A percentile compares a stretch with the other conserved stretches of the same genome.
phyloP scores from a whole-genome alignment of 192 early-diverging fungal species.

The Entomortierella beljakovae region DNA sequence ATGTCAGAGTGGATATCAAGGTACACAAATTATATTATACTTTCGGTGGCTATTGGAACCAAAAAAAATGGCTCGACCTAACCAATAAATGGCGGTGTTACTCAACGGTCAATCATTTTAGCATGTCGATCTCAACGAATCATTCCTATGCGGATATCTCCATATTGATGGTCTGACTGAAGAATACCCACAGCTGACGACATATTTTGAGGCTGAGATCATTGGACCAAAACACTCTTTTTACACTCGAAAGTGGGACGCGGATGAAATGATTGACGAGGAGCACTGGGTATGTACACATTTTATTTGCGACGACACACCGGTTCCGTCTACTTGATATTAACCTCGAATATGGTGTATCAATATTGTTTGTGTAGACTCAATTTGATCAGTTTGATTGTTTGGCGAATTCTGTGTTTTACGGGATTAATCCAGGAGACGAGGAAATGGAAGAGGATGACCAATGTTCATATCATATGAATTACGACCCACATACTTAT shows the following conservation, averaged over 20 bases:
- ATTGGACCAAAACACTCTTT: constrained; percentile 83
- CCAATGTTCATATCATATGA: constrained; percentile 15
- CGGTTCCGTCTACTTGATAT: neutral
- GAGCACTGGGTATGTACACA: constrained; percentile 75
- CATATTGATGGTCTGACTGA: constrained; percentile 83
- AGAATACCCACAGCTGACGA: constrained; percentile 84
- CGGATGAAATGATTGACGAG: constrained; percentile 77
- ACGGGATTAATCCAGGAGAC: constrained; percentile 16
- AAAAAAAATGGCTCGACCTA: no score
- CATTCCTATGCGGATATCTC: constrained; percentile 85
- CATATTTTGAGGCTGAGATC: constrained; percentile 92
- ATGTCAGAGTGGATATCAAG: constrained; percentile 79
- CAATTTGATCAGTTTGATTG: constrained; percentile 62
- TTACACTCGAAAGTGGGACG: constrained; percentile 87
- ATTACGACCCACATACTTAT: constrained; percentile 57
- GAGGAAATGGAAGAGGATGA: neutral
- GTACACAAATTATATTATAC: constrained; percentile 59
- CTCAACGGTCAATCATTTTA: constrained; percentile 10
- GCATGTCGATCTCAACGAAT: constrained; percentile 77
- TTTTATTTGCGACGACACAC: neutral
- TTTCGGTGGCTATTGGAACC: no score
- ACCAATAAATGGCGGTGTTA: no score
- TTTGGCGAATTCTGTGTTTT: constrained; percentile 28
- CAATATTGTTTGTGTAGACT: constrained; percentile 34
- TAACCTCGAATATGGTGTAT: neutral